Base-by-base conservation (phyloP, 108 stramenopile genomes). In the Cyclotella choctawhatcheeana region DNA sequence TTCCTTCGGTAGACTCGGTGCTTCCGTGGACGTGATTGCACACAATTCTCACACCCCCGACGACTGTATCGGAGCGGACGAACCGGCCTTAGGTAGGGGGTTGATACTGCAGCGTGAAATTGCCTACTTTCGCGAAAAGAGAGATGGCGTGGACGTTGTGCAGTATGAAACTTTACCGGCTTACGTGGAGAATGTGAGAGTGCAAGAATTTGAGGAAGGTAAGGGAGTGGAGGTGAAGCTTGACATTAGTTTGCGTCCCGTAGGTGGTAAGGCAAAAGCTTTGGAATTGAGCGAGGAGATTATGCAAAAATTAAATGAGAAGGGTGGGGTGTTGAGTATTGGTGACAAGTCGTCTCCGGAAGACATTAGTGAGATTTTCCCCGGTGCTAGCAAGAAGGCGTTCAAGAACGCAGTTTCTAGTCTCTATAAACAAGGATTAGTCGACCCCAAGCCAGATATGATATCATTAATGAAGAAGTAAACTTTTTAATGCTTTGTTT, bases 321-420 rank as follows among this genome's bases (percentile, higher is more conserved):
- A 83, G 5, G 27, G 40, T n/a, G 71, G 83, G 17, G 52, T 56
- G 17, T 52, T 94, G 34, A 54, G 67, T 18, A 73, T 94, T 21
- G 93, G 93, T 13, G 93, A 94, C 67, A 94, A 92, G 73, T 89
- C 88, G 5, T 47, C 72, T 21, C 93, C 93, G 4, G 78, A 84
- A 67, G 90, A 90, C 18, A 91, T 94, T 21, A 83, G 69, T 43
- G 40, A 51, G 32, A 63, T 73, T 18, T 94, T 92, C 78, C 93
- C 93, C 10, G 93, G 93, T 22, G 75, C 82, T 37, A 74, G 82
- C 56, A 86, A 81, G 44, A 52, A 30, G 10, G 62, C 69, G 0
- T 87, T 87, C 64, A 87, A 84, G 55, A 84, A 80, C 48, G 90
- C 88, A 5, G 75, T 91, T 10, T 76, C 88, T 10, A 83, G 73